Evolutionary conservation across 73 alveolate genomes (phyloP).

Genomic region (Paramecium biaurelia): DNA sequence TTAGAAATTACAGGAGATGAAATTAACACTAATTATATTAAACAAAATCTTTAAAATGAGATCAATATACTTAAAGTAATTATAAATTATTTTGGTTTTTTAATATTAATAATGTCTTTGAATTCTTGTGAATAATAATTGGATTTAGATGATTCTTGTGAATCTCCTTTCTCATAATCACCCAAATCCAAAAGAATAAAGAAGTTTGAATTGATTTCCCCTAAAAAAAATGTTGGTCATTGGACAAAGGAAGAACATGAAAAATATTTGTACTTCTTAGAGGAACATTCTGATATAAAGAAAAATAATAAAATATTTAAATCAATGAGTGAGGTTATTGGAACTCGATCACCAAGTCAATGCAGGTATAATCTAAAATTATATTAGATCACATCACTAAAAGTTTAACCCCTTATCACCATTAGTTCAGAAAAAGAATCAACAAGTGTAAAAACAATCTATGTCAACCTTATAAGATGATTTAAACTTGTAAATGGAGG

Average conservation of each 20-base stretch:
- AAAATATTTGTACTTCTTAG: background rate
- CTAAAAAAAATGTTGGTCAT: slow-evolving; percentile 22
- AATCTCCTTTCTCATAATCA: background rate
- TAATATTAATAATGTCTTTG: background rate
- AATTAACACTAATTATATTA: background rate
- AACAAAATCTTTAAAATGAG: background rate
- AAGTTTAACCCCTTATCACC: slow-evolving; percentile 25
- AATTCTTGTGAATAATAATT: background rate
- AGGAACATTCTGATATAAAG: background rate
- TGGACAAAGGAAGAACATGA: slow-evolving; percentile 54
- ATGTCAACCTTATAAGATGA: background rate
- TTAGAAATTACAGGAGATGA: background rate
- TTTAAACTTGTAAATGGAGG: background rate
- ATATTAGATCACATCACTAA: background rate
- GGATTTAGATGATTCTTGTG: background rate
- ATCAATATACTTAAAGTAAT: background rate
- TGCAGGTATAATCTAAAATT: background rate
- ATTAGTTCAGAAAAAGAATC: background rate
- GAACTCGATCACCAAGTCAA: slow-evolving; percentile 45
- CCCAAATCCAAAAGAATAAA: slow-evolving; percentile 16
- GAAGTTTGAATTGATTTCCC: background rate
- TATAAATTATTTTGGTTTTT: background rate
- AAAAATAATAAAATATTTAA: slow-evolving; percentile 36
- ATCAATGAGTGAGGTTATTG: slow-evolving; percentile 37
- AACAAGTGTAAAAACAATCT: background rate